Conservation (phyloP, 1,284 basidiomycete genomes). For the Fomitopsis betulina region DNA sequence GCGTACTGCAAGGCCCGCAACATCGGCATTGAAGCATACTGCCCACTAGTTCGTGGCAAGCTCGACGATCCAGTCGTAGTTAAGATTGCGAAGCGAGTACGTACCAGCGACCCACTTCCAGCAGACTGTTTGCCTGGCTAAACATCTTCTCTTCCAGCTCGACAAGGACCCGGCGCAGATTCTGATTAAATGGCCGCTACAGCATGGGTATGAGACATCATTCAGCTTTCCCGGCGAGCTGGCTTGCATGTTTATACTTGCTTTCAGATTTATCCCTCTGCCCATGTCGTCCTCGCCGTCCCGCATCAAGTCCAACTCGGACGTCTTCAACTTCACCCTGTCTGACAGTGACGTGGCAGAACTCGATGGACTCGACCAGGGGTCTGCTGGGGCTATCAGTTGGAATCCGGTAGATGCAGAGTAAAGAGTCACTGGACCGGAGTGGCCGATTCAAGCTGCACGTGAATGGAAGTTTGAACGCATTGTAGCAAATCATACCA, state of each 20-base stretch:
- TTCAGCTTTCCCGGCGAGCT: background rate
- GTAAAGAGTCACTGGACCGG: background rate
- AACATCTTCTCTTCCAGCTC: slow-evolving; percentile 26
- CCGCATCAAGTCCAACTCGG: slow-evolving; percentile 45
- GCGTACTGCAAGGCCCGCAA: slow-evolving; percentile 64
- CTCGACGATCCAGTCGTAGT: slow-evolving; percentile 36
- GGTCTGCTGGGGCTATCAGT: slow-evolving; percentile 37
- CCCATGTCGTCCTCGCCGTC: slow-evolving; percentile 47
- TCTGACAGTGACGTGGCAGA: slow-evolving; percentile 40
- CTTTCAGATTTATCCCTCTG: slow-evolving; percentile 38
- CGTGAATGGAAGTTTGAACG: too few species aligned
- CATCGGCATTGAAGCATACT: slow-evolving; percentile 72
- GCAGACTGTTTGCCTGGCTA: background rate
- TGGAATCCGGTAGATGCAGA: slow-evolving; percentile 44
- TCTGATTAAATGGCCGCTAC: slow-evolving; percentile 65
- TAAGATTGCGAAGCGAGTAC: slow-evolving; percentile 39
- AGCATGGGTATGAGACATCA: slow-evolving; percentile 35
- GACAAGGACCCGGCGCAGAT: slow-evolving; percentile 52
- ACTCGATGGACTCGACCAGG: slow-evolving; percentile 44
- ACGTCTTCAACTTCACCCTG: slow-evolving; percentile 51
- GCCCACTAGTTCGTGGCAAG: slow-evolving; percentile 44
- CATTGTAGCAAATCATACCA: too few species aligned
- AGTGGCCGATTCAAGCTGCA: too few species aligned
- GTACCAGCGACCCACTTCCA: slow-evolving; percentile 2
- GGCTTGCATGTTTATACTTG: background rate